These are phyloP conservation scores for Aspergillus clavatus DNA, from an alignment of 2,329 filamentous ascomycete species.

Conservation along the genomic window DNA sequence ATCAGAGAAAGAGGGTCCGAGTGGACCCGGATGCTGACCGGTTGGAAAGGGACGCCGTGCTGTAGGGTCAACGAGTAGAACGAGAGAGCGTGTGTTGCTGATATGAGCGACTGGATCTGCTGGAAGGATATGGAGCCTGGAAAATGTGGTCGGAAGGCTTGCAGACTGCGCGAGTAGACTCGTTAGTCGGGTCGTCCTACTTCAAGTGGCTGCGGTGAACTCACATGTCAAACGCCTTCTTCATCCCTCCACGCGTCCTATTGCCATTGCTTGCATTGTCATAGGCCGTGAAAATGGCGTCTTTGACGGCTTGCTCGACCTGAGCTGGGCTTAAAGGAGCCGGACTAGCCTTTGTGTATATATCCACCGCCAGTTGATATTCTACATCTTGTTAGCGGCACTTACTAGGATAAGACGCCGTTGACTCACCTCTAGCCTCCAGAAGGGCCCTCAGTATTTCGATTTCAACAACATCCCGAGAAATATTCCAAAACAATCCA, in stretches of 20 bases:
- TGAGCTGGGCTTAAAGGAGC: conserved; percentile 40
- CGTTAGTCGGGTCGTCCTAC: conserved; percentile 5
- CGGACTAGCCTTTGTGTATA: conserved; percentile 32
- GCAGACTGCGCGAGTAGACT: conserved; percentile 26
- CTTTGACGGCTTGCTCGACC: conserved; percentile 50
- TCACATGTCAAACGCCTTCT: conserved; percentile 55
- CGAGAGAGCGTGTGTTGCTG: conserved; percentile 60
- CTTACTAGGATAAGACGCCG: not conserved
- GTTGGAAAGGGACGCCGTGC: conserved; percentile 61
- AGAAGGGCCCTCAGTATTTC: conserved; percentile 56
- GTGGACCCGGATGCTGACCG: conserved; percentile 61
- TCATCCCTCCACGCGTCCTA: conserved; percentile 57
- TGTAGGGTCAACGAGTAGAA: conserved; percentile 62
- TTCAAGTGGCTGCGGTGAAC: conserved; percentile 15
- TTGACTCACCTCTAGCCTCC: conserved; percentile 38
- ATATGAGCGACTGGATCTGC: conserved; percentile 51
- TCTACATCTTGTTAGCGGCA: conserved; percentile 27
- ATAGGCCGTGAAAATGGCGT: conserved; percentile 52
- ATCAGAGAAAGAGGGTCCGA: conserved; percentile 56
- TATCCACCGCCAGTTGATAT: conserved; percentile 39
- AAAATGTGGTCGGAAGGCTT: conserved; percentile 42
- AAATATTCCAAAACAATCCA: conserved; percentile 48
- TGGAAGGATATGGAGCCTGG: conserved; percentile 36
- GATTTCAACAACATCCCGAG: conserved; percentile 47
- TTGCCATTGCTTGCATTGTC: conserved; percentile 65